Evolutionary conservation across 2,329 filamentous ascomycete genomes (phyloP).

Genomic region (Dactylellina leptospora): DNA sequence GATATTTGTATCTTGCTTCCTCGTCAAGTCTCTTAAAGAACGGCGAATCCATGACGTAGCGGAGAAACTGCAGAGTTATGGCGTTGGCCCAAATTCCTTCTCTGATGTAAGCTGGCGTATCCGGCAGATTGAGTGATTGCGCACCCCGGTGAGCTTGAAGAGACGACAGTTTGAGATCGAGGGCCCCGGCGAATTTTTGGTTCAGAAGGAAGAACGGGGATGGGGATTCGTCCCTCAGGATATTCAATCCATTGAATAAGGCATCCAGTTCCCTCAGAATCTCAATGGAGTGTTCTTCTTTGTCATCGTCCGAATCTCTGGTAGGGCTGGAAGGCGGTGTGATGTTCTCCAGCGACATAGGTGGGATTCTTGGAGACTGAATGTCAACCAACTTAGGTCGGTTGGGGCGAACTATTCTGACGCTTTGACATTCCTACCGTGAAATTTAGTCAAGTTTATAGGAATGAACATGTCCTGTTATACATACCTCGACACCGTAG

Average conservation of each 20-base stretch:
- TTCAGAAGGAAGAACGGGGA: conserved; percentile 38
- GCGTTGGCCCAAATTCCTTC: conserved; percentile 50
- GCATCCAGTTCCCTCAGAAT: conserved; percentile 19
- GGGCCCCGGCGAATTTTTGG: conserved; percentile 17
- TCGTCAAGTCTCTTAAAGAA: conserved; percentile 38
- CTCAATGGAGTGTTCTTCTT: conserved; percentile 9
- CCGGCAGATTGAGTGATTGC: conserved; percentile 21
- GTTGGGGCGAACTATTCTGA: conserved; percentile 31
- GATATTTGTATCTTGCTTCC: conserved; percentile 31
- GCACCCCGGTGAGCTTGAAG: conserved; percentile 28
- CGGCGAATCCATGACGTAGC: conserved; percentile 46
- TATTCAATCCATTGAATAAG: conserved; percentile 31
- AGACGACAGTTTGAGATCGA: conserved; percentile 11
- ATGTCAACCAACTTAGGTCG: conserved; percentile 34
- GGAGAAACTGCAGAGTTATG: conserved; percentile 35
- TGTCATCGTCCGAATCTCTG: neutral
- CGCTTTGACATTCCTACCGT: conserved; percentile 39
- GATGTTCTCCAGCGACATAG: conserved; percentile 25
- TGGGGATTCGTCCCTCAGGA: conserved; percentile 34
- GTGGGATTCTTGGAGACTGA: conserved; percentile 17
- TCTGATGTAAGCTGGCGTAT: conserved; percentile 28
- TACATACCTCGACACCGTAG: conserved; percentile 41
- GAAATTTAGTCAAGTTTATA: neutral
- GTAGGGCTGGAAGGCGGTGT: conserved; percentile 40
- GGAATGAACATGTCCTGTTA: too few species aligned